Base-by-base conservation (phyloP, 371 early-diverging fungal genomes). In the Entomophthora muscae region DNA sequence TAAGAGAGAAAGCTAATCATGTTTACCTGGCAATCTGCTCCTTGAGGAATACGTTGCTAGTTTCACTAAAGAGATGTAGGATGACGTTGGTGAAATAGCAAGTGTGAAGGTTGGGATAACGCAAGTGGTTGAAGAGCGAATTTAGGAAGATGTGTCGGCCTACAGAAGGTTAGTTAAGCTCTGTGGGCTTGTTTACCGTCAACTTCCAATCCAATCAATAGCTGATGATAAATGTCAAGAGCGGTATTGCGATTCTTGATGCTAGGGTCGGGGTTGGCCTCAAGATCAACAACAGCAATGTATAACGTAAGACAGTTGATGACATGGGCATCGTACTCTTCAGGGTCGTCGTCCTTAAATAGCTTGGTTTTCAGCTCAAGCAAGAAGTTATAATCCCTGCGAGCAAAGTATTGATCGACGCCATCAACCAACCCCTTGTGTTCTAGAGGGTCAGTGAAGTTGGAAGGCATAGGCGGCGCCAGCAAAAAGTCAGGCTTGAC, bases 61-160 rank as follows among this genome's bases (percentile, higher is more conserved):
- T 81, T 66, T 91, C 91, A 2, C 83, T 81, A 74, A 93, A 95
- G 63, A 94, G 77, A 68, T 85, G 84, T 42, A 95, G 76, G 30
- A 94, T 75, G n/a, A 83, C 80, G 65, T 83, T 82, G 70, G 88
- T 90, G 68, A 93, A 93, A 70, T 89, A 93, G 69, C 90, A 88
- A 33, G 97, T 96, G 72, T 98, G 98, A 61, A 86, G 86, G 72
- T 94, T 95, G 30, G 98, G 97, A 77, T 89, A 96, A 68, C 98
- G 87, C 67, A 98, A 78, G 68, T 97, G 98, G 74, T 95, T 95
- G 59, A 93, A 93, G 65, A 97, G 88, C 3, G 93, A 90, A 66
- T 83, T 88, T 66, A 97, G 70, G 67, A 97, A 80, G 64, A 87
- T 70, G 66, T 94, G 94, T 12, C 94, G 86, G 7, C 92, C 88